Conservation (phyloP, 495 filamentous ascomycete species). For the Baudoinia panamericana region DNA sequence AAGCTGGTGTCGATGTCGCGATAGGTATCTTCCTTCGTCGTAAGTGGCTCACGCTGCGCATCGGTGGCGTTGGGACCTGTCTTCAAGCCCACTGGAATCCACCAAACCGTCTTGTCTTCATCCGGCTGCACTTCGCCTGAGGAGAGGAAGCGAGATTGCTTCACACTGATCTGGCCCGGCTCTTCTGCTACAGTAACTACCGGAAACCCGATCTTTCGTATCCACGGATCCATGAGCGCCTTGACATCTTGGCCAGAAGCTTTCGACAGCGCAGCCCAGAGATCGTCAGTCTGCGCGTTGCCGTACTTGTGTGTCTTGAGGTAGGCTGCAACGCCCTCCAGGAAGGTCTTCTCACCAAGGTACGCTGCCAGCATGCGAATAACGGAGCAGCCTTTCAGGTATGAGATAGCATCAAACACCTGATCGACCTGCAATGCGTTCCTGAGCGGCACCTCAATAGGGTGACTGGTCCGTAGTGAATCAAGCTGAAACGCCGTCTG, state of each 20-base stretch:
- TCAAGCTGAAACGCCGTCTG: slow-evolving; percentile 85
- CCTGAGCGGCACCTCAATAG: slow-evolving; percentile 83
- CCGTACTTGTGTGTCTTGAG: slow-evolving; percentile 73
- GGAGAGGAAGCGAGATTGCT: slow-evolving; percentile 76
- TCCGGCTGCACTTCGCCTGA: slow-evolving; percentile 73
- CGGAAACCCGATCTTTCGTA: slow-evolving; percentile 85
- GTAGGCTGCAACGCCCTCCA: slow-evolving; percentile 77
- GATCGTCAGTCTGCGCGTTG: slow-evolving; percentile 85
- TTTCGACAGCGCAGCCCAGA: slow-evolving; percentile 83
- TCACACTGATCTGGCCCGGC: slow-evolving; percentile 62
- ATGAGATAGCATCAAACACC: slow-evolving; percentile 91
- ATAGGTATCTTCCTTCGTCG: slow-evolving; percentile 59
- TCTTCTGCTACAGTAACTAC: slow-evolving; percentile 76
- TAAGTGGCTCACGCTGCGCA: slow-evolving; percentile 50
- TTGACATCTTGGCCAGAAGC: slow-evolving; percentile 81
- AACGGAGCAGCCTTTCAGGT: slow-evolving; percentile 86
- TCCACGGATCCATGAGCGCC: slow-evolving; percentile 84
- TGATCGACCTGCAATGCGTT: slow-evolving; percentile 90
- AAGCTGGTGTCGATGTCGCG: slow-evolving; percentile 61
- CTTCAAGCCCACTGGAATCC: slow-evolving; percentile 77
- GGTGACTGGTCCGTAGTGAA: slow-evolving; percentile 76
- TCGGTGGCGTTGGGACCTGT: slow-evolving; percentile 41
- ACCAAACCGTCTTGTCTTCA: slow-evolving; percentile 89
- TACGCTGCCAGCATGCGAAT: slow-evolving; percentile 88
- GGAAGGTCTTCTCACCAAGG: slow-evolving; percentile 72